Conservation (phyloP, 1,139 yeast genomes). For the Blastobotrys arbuscula region DNA sequence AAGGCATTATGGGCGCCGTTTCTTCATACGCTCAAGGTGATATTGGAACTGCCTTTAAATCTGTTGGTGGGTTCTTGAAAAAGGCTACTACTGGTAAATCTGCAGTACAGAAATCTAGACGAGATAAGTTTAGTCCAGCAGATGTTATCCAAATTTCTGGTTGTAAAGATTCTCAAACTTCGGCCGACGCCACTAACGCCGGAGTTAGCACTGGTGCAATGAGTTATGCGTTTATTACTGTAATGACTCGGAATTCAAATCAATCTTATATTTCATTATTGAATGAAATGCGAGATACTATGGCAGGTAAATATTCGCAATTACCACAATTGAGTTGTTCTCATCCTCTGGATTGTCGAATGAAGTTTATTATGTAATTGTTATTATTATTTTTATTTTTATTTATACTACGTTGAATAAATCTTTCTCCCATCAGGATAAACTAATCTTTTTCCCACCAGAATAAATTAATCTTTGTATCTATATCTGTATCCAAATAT, state of each 20-base stretch:
- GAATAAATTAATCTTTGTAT: neutral
- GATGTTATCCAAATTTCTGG: constrained; percentile 86
- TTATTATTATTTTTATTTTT: neutral
- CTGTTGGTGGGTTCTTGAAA: constrained; percentile 48
- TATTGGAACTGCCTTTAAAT: constrained; percentile 47
- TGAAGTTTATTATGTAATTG: constrained; percentile 15
- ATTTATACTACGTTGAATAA: too few species aligned
- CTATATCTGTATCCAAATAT: neutral
- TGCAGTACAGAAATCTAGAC: constrained; percentile 40
- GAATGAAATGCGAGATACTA: constrained; percentile 70
- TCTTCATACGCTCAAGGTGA: constrained; percentile 71
- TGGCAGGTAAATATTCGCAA: constrained; percentile 69
- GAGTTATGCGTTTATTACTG: constrained; percentile 83
- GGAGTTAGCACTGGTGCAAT: constrained; percentile 89
- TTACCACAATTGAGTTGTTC: constrained; percentile 63
- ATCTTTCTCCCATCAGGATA: neutral
- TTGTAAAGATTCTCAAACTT: constrained; percentile 78
- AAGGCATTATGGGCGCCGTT: constrained; percentile 66
- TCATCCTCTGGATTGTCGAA: constrained; percentile 19
- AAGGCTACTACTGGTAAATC: constrained; percentile 38
- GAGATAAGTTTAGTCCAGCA: constrained; percentile 74
- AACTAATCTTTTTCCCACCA: too few species aligned
- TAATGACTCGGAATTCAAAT: constrained; percentile 57
- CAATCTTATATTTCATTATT: constrained; percentile 74
- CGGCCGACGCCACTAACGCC: constrained; percentile 75